Evolutionary conservation across 352 stramenopile genomes (phyloP), one percentile per base, ranked within the genome.

Genomic region (Phytopythium litorale): DNA sequence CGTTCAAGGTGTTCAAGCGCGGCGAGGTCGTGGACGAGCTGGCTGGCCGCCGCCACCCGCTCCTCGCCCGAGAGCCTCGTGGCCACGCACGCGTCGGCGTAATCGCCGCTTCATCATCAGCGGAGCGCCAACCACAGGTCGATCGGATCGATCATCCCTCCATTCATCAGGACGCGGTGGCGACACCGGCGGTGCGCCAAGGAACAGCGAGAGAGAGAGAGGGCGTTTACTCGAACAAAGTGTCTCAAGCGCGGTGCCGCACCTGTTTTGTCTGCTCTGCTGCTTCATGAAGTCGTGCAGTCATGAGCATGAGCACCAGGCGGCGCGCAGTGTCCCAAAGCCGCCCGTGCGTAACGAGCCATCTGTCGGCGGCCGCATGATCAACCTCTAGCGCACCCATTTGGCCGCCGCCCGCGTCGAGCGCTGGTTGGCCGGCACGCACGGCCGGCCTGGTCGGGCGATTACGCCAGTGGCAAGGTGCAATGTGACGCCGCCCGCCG

Each of bases 1-100:
- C 90, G 25, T 98, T 98, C 71, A 92, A 98, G 65, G 84, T 98
- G 54, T 98, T 88, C 73, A 96, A 97, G 71, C 64, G 76, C 32
- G 90, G 91, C 54, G 79, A 79, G n/a, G 93, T 89, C 58, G 84
- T 97, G 5, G 85, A 97, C 42, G 79, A 97, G 73, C 67, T 98
- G 21, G 78, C 67, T 21, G 92, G 87, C 51, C n/a, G n/a, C n/a
- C n/a, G 89, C 89, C 42, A 90, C 91, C 60, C 70, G 75, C 56
- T 81, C 63, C 46, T 78, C 76, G 30, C 68, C 91, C 12, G 72
- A 82, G 62, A 78, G 66, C 64, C 79, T 88, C 53, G 67, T 89
- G 23, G 70, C 68, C 46, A 83, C 80, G 56, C 76, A 86, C 66
- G 58, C 64, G 40, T 8, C 38, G 45, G 48, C 28, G 25, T 54